Base-by-base conservation (phyloP, 257 asterid genomes). In the Cordia subcordata region DNA sequence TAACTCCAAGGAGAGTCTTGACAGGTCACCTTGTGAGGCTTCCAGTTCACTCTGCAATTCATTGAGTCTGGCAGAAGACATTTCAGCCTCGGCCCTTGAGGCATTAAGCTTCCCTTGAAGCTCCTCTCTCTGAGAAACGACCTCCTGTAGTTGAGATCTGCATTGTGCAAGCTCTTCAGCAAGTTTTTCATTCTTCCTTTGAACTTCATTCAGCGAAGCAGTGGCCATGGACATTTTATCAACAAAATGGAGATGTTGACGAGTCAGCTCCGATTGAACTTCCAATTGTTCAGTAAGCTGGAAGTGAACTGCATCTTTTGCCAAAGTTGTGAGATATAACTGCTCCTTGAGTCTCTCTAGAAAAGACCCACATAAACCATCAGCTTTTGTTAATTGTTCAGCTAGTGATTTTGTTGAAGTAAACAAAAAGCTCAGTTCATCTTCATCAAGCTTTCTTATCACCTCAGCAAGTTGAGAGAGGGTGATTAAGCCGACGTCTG, bases 261-360 rank as follows among this genome's bases (percentile, higher is more conserved):
- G 58, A 61, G 45, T n/a, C 37, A 64, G 73, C 62, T 71, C 53
- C 52, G 61, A 68, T 32, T 68, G 75, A 17, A 63, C 14, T 47
- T 74, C 70, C 63, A 63, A 47, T 60, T 74, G 70, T 77, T 92
- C 96, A 40, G 69, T 71, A 44, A 88, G 82, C 84, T 82, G 83
- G 59, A 86, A 55, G 49, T 75, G 72, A 67, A 65, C 73, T 20
- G 79, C 82, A 70, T 92, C 96, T 69, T 79, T 89, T 44, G 75
- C 83, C 65, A 82, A 72, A 75, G 75, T 85, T 42, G 88, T 71
- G 54, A 84, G 75, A 77, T 86, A 89, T 51, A 93, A 65, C 65
- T 89, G 85, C 67, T 93, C 90, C 66, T 84, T 88, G 55, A 93
- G 81, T 80, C 73, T 75, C 79, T 86, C 97, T 61, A 72, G 72